Base-by-base conservation (phyloP, 108 stramenopile genomes). In the Cyclostephanos invisitatus region DNA sequence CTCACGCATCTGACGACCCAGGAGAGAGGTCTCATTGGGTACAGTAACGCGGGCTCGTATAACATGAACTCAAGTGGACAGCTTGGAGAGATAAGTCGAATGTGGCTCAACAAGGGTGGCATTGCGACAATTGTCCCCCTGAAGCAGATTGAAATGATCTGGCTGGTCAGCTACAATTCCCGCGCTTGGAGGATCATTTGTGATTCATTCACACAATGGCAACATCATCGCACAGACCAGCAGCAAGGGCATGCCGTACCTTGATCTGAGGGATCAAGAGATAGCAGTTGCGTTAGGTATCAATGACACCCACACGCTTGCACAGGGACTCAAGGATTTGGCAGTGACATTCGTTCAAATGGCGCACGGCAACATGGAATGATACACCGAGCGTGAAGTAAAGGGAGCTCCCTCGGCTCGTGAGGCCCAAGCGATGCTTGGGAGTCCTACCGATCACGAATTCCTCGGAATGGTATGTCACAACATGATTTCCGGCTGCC, bases 401-500 rank as follows among this genome's bases (percentile, higher is more conserved):
- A 5, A 62, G 2, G 51, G 24, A 20, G 70, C 70, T 5, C 15
- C 6, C 1, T 3, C 14, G 35, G 70, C 61, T 0, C 29, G 50
- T 11, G 22, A 62, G 12, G 61, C 61, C 0, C n/a, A 54, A 25
- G 63, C 40, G 11, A 73, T 46, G 62, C 14, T 73, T 0, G 72
- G 37, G 40, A 40, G 57, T 29, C 63, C 72, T 5, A 40, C 56
- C 24, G 68, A 50, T 10, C 40, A 22, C 15, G 28, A 62, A 7
- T 60, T 72, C 28, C 62, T 51, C 1, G 49, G 53, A 6, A 64
- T 77, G 62, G 75, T 70, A 35, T 35, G 72, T 50, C 0, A 14
- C 10, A 53, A 25, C 18, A 37, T 36, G 7, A 54, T 73, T 18
- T 28, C 68, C 61, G 62, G 75, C 55, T 75, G 73, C 49, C 55